These are phyloP conservation scores for Salvia rosmarinus DNA, from an alignment of 257 asterid species.

Conservation along the genomic window DNA sequence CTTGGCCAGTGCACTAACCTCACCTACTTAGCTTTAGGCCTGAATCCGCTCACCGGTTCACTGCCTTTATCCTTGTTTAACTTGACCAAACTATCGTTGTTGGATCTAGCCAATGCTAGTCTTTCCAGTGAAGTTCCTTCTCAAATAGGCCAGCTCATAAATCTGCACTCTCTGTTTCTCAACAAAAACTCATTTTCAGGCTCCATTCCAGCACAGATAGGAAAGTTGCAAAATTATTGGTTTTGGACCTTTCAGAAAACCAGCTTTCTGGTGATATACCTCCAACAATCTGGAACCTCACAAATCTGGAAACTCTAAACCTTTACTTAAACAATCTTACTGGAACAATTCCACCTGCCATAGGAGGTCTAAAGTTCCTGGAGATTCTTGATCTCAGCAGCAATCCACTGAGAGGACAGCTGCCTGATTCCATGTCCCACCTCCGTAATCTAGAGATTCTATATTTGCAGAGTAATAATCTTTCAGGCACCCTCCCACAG, in stretches of 20 bases:
- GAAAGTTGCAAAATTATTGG: constrained; percentile 42
- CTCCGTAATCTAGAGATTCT: constrained; percentile 46
- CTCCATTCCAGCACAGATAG: constrained; percentile 57
- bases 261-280: constrained; percentile 68
- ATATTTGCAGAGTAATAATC: constrained; percentile 44
- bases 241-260: constrained; percentile 55
- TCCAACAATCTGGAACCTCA: constrained; percentile 50
- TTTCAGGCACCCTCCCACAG: constrained; percentile 60
- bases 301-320: constrained; percentile 44
- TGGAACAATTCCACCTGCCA: constrained; percentile 59
- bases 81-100: constrained; percentile 44
- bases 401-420: constrained; percentile 57
- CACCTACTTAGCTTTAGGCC: constrained; percentile 45
- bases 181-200: constrained; percentile 58
- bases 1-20: constrained; percentile 50
- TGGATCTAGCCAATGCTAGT: constrained; percentile 59
- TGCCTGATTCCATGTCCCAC: constrained; percentile 59
- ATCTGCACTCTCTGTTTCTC: constrained; percentile 45
- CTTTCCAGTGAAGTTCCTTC: constrained; percentile 70
- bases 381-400: constrained; percentile 43
- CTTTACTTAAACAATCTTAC: constrained; percentile 60
- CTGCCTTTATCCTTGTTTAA: constrained; percentile 69
- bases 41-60: constrained; percentile 51
- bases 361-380: constrained; percentile 52
- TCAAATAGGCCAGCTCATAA: constrained; percentile 52